Base-by-base conservation (phyloP, 169 alveolate genomes). In the Sarcocystis neurona region DNA sequence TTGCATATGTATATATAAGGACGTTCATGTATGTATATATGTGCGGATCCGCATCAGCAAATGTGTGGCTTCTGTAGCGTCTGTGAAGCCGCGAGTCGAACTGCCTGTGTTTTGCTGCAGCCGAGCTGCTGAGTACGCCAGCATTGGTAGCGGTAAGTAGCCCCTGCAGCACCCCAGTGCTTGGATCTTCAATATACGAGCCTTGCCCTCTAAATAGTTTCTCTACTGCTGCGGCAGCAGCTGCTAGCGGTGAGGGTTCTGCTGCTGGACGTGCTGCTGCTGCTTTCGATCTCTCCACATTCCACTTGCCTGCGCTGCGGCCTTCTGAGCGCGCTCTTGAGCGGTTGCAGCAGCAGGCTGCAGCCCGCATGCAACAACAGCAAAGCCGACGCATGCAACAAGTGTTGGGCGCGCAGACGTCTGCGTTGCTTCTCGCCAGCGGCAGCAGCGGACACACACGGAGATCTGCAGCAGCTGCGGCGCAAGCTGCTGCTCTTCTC, bases 101-200 rank as follows among this genome's bases (percentile, higher is more conserved):
- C n/a, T n/a, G n/a, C n/a, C n/a, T 53, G 12, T 53, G 66, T 53
- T 23, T 23, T 53, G 30, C 66, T 15, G 30, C 56, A 72, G 82
- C 58, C 5, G 48, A 72, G 23, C 53, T 72, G 23, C 32, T 72
- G 82, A 27, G 82, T 27, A 6, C 82, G 34, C 75, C 75, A 5
- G 39, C 82, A 0, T 53, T 37, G 39, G 12, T 39, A 6, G 41
- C 34, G 5, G 82, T 32, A 6, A 56, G 43, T 4, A 72, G 82
- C 56, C 56, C 82, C 30, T 72, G 56, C 20, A n/a, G n/a, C n/a
- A 72, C 82, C 37, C 82, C 82, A 5, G 34, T 72, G 6, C 56
- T 72, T 2, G 8, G 41, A 0, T 72, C 82, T 4, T 72, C 82
- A 18, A 72, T 72, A 47, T 72, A 39, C 82, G 82, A 72, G 82